Base-by-base conservation (phyloP, 495 filamentous ascomycete species). In the Hypoxylon intermedium region DNA sequence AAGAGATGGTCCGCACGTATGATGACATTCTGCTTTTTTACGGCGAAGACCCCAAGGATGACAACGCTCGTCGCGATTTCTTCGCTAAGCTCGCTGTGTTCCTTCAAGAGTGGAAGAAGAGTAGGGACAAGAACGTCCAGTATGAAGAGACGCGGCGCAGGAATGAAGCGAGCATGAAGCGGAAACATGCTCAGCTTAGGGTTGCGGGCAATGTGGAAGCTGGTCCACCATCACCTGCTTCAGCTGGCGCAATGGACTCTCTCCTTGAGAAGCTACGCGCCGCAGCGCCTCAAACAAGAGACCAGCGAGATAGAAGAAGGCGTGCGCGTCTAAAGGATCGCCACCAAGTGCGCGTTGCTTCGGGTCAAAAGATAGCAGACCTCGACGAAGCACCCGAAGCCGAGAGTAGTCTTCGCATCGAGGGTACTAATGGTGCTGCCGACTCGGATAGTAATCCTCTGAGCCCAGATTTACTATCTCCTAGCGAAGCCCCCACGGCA, bases 21-120 rank as follows among this genome's bases (percentile, higher is more conserved):
- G 90, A 97, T 62, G 92, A 97, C 73, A 96, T 98, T 58, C 91
- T 98, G 87, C 83, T 87, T 16, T 97, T 97, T 77, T 98, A 96
- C 70, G 94, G 94, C 53, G 94, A 98, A 75, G 95, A 98, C 70
- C 87, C 88, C 28, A 80, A 82, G 12, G 95, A 98, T 70, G 94
- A 98, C 26, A 94, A 90, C 70, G 90, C 92, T n/a, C 85, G 93
- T 50, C 84, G 95, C 58, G 93, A 97, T 69, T 98, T 98, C 83
- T 98, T 98, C 65, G 81, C 87, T 44, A 98, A 98, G 78, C 83
- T 98, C 64, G 92, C 92, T n/a, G 74, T 82, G 16, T 98, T 98
- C 79, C 85, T 98, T 60, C 76, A 78, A 19, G 95, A 97, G 75
- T 98, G 93, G 89, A 97, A 92, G 89, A 92, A 89, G 84, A 95